A percentile compares a stretch with the other conserved stretches of the same genome.
phyloP scores from a whole-genome alignment of 345 rosid genomes.

The Populus ilicifolia region DNA sequence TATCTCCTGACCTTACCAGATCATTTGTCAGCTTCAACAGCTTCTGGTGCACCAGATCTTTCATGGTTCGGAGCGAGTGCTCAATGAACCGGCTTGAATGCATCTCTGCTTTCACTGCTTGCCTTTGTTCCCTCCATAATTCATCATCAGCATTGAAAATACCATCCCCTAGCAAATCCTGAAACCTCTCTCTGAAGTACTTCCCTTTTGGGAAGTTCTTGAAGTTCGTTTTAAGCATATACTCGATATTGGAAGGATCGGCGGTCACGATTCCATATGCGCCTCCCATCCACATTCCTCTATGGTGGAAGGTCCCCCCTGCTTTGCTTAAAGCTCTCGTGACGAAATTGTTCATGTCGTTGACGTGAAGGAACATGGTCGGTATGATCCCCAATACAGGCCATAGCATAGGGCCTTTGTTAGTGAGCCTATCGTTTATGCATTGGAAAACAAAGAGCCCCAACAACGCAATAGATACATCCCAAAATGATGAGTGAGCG shows the following conservation, averaged over 20 bases:
- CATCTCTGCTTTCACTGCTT: conserved; percentile 48
- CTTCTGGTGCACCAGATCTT: conserved; percentile 52
- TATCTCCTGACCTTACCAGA: conserved; percentile 29
- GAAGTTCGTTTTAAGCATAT: conserved; percentile 64
- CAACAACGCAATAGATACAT: conserved; percentile 38
- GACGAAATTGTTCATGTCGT: conserved; percentile 38
- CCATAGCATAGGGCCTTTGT: conserved; percentile 60
- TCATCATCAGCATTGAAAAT: conserved; percentile 64
- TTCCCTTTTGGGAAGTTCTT: conserved; percentile 70
- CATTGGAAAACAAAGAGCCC: conserved; percentile 51
- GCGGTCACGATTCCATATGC: conserved; percentile 49
- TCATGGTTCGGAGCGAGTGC: conserved; percentile 44
- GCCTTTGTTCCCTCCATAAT: conserved; percentile 64
- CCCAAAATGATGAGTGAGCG: conserved; percentile 35
- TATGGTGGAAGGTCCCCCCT: conserved; percentile 47
- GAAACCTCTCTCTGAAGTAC: conserved; percentile 54
- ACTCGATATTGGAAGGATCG: conserved; percentile 54
- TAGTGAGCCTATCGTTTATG: conserved; percentile 41
- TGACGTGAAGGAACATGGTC: conserved; percentile 22
- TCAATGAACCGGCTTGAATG: conserved; percentile 53
- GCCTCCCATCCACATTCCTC: conserved; percentile 57
- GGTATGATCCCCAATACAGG: conserved; percentile 61
- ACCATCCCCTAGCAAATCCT: conserved; percentile 64
- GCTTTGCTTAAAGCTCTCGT: conserved; percentile 40
- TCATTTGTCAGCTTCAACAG: conserved; percentile 45